Conservation (phyloP, 1,284 basidiomycete genomes). For the Mycena citricolor region DNA sequence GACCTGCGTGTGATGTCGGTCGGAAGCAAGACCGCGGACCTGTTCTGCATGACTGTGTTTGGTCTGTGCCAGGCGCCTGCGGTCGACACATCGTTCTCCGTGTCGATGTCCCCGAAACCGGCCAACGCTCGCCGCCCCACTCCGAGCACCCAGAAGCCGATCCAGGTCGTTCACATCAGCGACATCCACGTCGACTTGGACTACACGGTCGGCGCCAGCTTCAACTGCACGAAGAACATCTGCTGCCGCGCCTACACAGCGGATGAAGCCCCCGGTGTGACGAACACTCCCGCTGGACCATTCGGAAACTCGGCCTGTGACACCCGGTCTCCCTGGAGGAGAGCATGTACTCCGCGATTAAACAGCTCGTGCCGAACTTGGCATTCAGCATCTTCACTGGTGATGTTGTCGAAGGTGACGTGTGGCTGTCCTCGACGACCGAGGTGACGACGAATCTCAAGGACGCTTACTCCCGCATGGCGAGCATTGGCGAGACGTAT, state of each 20-base stretch:
- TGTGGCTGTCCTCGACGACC: conserved; percentile 16
- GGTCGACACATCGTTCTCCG: conserved; percentile 41
- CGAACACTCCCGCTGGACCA: conserved; percentile 44
- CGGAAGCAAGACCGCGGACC: conserved; percentile 48
- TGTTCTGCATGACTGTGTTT: conserved; percentile 56
- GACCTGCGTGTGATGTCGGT: conserved; percentile 50
- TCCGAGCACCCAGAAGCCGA: too few relatives aligned
- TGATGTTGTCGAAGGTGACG: conserved; percentile 19
- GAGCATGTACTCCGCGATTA: conserved; percentile 18
- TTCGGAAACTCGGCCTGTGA: conserved; percentile 23
- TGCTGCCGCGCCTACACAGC: conserved; percentile 58
- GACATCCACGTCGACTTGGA: conserved; percentile 55
- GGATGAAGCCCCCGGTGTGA: conserved; percentile 37
- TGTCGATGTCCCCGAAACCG: conserved; percentile 45
- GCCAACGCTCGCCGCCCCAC: too few relatives aligned
- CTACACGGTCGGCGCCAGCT: conserved; percentile 54
- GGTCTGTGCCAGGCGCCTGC: conserved; percentile 53
- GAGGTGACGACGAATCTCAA: conserved; percentile 16
- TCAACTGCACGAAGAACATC: conserved; percentile 56
- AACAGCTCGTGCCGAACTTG: conserved; percentile 8
- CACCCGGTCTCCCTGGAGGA: conserved; percentile 18
- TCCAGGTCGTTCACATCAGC: conserved; percentile 42
- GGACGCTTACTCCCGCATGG: too few relatives aligned
- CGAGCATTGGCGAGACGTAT: too few relatives aligned
- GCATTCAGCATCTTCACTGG: conserved; percentile 24